Percentiles rank a stretch among this genome's conserved stretches.
phyloP scores from a whole-genome alignment of 306 rosid species.

The Glycine tomentella region DNA sequence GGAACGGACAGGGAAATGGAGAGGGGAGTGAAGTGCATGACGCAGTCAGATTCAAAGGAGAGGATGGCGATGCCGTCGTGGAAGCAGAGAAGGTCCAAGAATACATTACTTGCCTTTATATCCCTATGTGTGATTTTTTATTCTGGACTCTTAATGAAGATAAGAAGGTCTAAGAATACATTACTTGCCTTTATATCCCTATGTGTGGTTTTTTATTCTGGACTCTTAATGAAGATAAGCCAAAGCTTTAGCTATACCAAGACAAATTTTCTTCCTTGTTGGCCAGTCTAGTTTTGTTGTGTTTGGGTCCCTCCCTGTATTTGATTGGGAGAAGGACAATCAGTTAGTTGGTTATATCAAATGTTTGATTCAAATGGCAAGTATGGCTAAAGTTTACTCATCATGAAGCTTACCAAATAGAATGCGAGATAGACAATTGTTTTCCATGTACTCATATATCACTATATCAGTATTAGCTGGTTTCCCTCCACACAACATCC shows the following conservation, averaged over 20 bases:
- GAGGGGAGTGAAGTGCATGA: slow-evolving; percentile 72
- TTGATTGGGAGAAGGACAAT: slow-evolving; percentile 27
- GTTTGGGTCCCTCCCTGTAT: slow-evolving; percentile 65
- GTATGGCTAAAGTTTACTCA: slow-evolving; percentile 21
- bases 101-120: too few relatives aligned
- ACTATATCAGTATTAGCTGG: slow-evolving; percentile 79
- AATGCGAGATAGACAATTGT: slow-evolving; percentile 84
- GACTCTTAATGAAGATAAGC: slow-evolving; percentile 93
- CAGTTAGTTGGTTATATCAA: slow-evolving; percentile 23
- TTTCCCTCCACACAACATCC: slow-evolving; percentile 96
- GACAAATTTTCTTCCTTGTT: slow-evolving; percentile 85
- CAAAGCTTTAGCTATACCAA: slow-evolving; percentile 92
- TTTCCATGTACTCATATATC: slow-evolving; percentile 95
- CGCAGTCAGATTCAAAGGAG: slow-evolving; percentile 81
- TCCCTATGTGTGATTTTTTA: too few relatives aligned
- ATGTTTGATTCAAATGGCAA: slow-evolving; percentile 24
- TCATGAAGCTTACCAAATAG: slow-evolving; percentile 75
- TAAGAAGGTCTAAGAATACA: too few relatives aligned
- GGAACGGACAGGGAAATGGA: slow-evolving; percentile 46
- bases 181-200: slow-evolving; percentile 96
- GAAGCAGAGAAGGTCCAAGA: slow-evolving; percentile 76
- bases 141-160: too few relatives aligned
- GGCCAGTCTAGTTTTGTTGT: slow-evolving; percentile 75
- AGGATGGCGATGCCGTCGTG: slow-evolving; percentile 89
- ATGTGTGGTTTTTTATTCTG: slow-evolving; percentile 78